Base-by-base conservation (phyloP, 495 filamentous ascomycete genomes). In the Lophiotrema nucula region DNA sequence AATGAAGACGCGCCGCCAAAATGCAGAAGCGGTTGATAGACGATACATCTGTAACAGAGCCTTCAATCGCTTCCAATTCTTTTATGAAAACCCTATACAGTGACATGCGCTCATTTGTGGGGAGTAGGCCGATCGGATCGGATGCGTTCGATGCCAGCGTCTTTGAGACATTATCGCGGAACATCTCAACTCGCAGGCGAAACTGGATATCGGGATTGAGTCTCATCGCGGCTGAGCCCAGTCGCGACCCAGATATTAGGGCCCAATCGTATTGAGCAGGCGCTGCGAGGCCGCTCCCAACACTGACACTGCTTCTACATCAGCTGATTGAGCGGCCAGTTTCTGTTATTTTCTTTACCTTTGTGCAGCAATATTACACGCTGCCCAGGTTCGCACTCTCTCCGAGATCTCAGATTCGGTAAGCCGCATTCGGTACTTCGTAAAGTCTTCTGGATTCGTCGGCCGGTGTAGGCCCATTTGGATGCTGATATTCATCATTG, bases 401-500 rank as follows among this genome's bases (percentile, higher is more conserved):
- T 96, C 90, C 60, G 83, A 80, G 50, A 96, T 76, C 53, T 93
- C 88, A 57, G 90, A 88, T 53, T 88, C 88, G 58, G 87, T 88
- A 26, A 95, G 80, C 64, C 92, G 87, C 12, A 93, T 81, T 2
- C 83, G 82, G 38, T 89, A 86, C 26, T 88, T 83, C 21, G 87
- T 87, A 71, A 95, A 96, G 71, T 96, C 90, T 68, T 95, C 88
- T 16, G 87, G 85, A 72, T 95, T 87, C 39, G 87, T 89, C 8
- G 90, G 90, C 19, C 90, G 83, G 65, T 96, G 90, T 43, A 96
- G 80, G 44, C 90, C 90, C 52, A 92, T 86, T 57, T 92, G 89
- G 71, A 91, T 90, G 10, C 89, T 87, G 38, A 92, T 83, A 67
- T 93, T 90, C 78, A 95, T 86, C 90, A 95, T 91, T 66, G 92